These are phyloP conservation scores for Arthrinium puccinioides DNA, from an alignment of 2,329 filamentous ascomycete species.

Conservation along the genomic window DNA sequence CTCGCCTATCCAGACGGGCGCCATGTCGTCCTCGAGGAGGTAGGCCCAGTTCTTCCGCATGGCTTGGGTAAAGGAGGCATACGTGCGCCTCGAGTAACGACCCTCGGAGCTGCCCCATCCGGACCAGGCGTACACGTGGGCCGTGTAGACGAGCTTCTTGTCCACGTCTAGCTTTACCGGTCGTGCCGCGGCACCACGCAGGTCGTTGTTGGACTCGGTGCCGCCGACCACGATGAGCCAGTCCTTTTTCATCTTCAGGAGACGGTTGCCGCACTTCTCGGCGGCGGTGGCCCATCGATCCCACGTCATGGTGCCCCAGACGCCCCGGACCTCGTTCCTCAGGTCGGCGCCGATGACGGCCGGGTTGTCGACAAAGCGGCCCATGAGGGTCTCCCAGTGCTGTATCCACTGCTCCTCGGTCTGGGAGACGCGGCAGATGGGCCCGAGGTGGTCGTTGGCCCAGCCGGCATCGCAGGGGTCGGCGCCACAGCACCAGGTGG, in stretches of 20 bases:
- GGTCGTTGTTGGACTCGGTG: slow-evolving; percentile 59
- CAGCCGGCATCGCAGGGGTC: slow-evolving; percentile 62
- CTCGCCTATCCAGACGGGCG: slow-evolving; percentile 64
- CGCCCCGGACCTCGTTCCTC: slow-evolving; percentile 60
- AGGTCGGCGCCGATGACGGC: slow-evolving; percentile 60
- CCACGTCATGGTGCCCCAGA: slow-evolving; percentile 66
- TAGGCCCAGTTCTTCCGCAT: slow-evolving; percentile 63
- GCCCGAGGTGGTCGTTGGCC: slow-evolving; percentile 56
- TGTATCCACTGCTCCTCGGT: slow-evolving; percentile 59
- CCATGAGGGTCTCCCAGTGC: slow-evolving; percentile 61
- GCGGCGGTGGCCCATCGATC: slow-evolving; percentile 55
- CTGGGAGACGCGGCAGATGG: slow-evolving; percentile 53
- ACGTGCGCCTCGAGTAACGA: slow-evolving; percentile 52
- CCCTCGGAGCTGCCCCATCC: slow-evolving; percentile 58
- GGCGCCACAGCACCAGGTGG: slow-evolving; percentile 62
- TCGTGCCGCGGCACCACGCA: slow-evolving; percentile 45
- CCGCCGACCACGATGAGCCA: slow-evolving; percentile 65
- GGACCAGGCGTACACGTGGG: slow-evolving; percentile 64
- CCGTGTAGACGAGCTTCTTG: slow-evolving; percentile 56
- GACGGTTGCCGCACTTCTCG: slow-evolving; percentile 53
- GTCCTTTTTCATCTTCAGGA: slow-evolving; percentile 51
- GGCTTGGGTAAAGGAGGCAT: slow-evolving; percentile 52
- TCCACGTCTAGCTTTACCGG: slow-evolving; percentile 50
- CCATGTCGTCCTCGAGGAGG: slow-evolving; percentile 45
- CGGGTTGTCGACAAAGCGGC: slow-evolving; percentile 47